Conservation (phyloP, 768 basidiomycete genomes). For the Albatrellus ellisii region DNA sequence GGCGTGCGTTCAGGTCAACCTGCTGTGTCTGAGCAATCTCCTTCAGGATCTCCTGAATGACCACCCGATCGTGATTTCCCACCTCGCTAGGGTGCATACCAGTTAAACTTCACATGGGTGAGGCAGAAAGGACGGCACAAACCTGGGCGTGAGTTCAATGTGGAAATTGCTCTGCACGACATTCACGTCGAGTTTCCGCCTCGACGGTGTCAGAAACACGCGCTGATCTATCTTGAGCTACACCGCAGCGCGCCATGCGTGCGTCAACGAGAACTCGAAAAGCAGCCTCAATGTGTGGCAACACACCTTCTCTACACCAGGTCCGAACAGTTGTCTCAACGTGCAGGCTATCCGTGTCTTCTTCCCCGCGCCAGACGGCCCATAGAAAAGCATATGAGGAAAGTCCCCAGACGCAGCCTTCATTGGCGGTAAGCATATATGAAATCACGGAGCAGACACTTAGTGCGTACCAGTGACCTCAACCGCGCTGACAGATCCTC, state of each 20-base stretch:
- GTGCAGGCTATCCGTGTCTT: conserved; percentile 94
- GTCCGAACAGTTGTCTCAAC: conserved; percentile 77
- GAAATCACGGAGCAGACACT: neutral
- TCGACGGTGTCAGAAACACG: conserved; percentile 87
- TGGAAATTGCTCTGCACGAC: conserved; percentile 97
- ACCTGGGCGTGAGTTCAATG: conserved; percentile 97
- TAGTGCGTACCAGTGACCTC: conserved; percentile 51
- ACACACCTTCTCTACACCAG: conserved; percentile 85
- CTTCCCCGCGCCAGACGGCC: conserved; percentile 94
- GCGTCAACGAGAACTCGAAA: conserved; percentile 1
- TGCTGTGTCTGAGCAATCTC: conserved; percentile 99
- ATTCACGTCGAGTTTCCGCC: conserved; percentile 91
- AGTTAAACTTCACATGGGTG: neutral
- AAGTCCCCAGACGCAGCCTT: conserved; percentile 89
- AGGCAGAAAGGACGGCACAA: conserved; percentile 10
- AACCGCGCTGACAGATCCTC: conserved; percentile 65
- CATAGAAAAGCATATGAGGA: conserved; percentile 96
- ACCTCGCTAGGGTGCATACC: conserved; percentile 56
- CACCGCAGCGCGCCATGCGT: neutral
- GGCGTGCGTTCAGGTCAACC: conserved; percentile 89
- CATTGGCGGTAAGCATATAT: neutral
- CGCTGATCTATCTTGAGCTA: conserved; percentile 98
- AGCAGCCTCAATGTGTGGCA: neutral
- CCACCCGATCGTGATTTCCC: conserved; percentile 86
- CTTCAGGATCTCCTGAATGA: conserved; percentile 94